Conservation (phyloP, 805 yeast species). For the Candida saitoana region DNA sequence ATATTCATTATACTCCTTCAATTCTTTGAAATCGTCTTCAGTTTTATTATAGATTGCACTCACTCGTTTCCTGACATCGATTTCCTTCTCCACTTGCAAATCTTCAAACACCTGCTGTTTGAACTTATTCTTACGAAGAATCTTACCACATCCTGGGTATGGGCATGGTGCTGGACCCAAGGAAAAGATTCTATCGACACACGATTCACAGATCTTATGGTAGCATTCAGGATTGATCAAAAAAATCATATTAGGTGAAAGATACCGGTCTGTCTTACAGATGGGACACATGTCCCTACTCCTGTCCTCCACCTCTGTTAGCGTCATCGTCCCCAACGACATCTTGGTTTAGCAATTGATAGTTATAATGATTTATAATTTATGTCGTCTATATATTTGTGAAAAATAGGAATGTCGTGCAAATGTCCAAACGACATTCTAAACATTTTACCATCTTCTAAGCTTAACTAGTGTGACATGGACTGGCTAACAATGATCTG, state of each 20-base stretch:
- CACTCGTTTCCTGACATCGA: slow-evolving; percentile 82
- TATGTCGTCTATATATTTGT: too few species aligned
- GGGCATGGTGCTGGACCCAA: slow-evolving; percentile 98
- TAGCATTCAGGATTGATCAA: slow-evolving; percentile 96
- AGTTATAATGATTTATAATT: background rate
- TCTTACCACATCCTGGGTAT: slow-evolving; percentile 84
- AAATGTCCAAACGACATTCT: too few species aligned
- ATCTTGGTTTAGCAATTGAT: too few species aligned
- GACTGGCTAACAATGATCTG: background rate
- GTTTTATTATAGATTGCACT: slow-evolving; percentile 75
- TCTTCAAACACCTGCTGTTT: slow-evolving; percentile 93
- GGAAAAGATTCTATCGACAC: slow-evolving; percentile 92
- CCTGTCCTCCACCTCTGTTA: slow-evolving; percentile 39
- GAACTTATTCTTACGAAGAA: slow-evolving; percentile 80
- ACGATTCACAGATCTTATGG: slow-evolving; percentile 94
- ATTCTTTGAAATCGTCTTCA: slow-evolving; percentile 60
- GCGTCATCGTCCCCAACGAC: slow-evolving; percentile 4
- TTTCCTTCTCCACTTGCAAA: slow-evolving; percentile 82
- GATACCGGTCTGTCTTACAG: slow-evolving; percentile 90
- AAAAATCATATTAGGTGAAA: slow-evolving; percentile 89
- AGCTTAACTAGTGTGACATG: background rate
- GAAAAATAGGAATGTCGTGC: too few species aligned
- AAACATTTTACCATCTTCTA: background rate
- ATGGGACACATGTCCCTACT: slow-evolving; percentile 89
- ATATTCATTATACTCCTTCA: slow-evolving; percentile 67